Evolutionary conservation across 2,329 filamentous ascomycete species (phyloP).

Genomic region (Thermothelomyces thermophilus): DNA sequence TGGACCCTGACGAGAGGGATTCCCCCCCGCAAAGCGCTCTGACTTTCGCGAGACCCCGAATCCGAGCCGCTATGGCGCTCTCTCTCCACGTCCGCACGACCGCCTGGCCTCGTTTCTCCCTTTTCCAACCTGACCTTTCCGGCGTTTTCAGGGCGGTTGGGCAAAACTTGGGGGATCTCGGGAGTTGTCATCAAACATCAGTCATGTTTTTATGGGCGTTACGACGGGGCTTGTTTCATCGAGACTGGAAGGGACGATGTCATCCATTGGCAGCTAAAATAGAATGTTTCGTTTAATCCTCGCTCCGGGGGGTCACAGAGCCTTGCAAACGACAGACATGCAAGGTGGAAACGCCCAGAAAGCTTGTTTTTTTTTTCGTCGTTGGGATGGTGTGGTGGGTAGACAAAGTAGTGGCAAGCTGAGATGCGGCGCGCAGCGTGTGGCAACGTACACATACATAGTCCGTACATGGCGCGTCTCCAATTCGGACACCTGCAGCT

Average conservation of each 20-base stretch:
- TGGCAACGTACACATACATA: not conserved
- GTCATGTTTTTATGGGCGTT: not conserved
- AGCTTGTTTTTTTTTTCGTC: slow-evolving; percentile 10
- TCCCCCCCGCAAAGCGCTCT: too few relatives aligned
- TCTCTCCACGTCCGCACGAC: not conserved
- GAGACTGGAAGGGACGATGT: too few relatives aligned
- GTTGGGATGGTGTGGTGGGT: not conserved
- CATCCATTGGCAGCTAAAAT: too few relatives aligned
- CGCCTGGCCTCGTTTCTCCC: not conserved
- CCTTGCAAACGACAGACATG: not conserved
- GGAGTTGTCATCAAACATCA: not conserved
- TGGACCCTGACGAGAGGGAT: not conserved
- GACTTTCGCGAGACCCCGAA: too few relatives aligned
- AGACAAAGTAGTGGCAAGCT: not conserved
- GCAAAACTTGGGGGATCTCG: not conserved
- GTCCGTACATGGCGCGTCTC: too few relatives aligned
- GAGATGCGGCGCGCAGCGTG: not conserved
- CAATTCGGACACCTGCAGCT: not conserved
- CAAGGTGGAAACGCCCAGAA: slow-evolving; percentile 3
- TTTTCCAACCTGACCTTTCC: not conserved
- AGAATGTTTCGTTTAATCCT: too few relatives aligned
- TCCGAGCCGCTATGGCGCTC: too few relatives aligned
- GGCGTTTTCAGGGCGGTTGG: not conserved
- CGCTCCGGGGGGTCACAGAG: not conserved
- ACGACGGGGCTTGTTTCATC: not conserved